These are phyloP conservation scores for Xylaria nigripes DNA, from an alignment of 495 filamentous ascomycete species.

Conservation along the genomic window DNA sequence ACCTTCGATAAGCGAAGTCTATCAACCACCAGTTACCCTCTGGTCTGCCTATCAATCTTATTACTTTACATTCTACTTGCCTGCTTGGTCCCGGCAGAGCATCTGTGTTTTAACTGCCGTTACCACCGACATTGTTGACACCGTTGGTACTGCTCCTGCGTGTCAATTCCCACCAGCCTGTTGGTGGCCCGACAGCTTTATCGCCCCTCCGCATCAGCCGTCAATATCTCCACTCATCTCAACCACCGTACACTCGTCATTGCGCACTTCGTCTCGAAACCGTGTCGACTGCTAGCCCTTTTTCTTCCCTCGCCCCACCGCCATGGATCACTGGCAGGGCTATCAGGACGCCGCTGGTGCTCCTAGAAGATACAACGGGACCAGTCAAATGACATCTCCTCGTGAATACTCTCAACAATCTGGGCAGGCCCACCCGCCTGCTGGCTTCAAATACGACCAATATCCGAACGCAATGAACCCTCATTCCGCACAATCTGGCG, in stretches of 20 bases:
- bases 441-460: conserved; percentile 65
- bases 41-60: background rate
- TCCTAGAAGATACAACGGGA: conserved; percentile 44
- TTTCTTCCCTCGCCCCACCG: conserved; percentile 16
- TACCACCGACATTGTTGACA: background rate
- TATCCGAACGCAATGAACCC: conserved; percentile 55
- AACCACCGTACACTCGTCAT: conserved; percentile 5
- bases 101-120: background rate
- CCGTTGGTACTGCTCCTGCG: background rate
- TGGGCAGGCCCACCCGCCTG: conserved; percentile 50
- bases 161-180: background rate
- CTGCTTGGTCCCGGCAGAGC: background rate
- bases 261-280: background rate
- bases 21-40: background rate
- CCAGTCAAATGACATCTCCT: conserved; percentile 35
- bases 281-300: conserved; percentile 2
- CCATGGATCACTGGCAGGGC: conserved; percentile 53
- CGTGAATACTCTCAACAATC: conserved; percentile 39
- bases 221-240: conserved; percentile 2
- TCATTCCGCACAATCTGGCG: conserved; percentile 47
- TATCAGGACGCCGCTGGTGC: conserved; percentile 40
- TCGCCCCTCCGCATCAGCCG: conserved; percentile 8
- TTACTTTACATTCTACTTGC: background rate
- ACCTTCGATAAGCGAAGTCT: background rate
- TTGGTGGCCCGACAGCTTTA: conserved; percentile 9